Percentiles rank a stretch among this genome's conserved stretches.
Evolutionary conservation across 257 asterid genomes (phyloP).

Genomic region (Penstemon newberryi): DNA sequence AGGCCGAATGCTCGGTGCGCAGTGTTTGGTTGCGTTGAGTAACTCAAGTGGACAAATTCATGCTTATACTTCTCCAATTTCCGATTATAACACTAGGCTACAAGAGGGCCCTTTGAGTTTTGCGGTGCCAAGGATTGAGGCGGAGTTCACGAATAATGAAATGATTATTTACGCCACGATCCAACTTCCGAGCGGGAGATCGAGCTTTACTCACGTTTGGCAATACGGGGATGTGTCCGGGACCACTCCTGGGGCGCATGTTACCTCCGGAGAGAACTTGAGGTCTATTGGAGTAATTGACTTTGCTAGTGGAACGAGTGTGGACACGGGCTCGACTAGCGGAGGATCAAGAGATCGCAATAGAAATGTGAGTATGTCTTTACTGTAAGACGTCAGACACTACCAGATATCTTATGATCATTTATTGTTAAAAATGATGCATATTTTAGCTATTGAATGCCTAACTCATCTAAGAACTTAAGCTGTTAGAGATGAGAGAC

Average conservation of each 20-base stretch:
- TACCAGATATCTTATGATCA: too few species aligned
- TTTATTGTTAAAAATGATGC: too few species aligned
- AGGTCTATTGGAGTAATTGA: constrained; percentile 47
- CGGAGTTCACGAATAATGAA: constrained; percentile 37
- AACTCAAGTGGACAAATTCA: constrained; percentile 32
- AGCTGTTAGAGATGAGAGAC: too few species aligned
- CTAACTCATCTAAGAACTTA: too few species aligned
- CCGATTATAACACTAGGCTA: background rate
- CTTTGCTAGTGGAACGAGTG: constrained; percentile 47
- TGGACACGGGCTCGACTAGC: constrained; percentile 21
- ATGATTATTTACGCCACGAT: constrained; percentile 65
- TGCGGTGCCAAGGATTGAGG: constrained; percentile 41
- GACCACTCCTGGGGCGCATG: constrained; percentile 27
- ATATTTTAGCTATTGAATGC: too few species aligned
- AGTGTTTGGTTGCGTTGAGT: constrained; percentile 55
- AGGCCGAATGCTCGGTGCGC: constrained; percentile 51
- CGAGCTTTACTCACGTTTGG: constrained; percentile 70
- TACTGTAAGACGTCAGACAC: too few species aligned
- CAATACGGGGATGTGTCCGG: constrained; percentile 58
- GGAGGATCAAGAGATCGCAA: constrained; percentile 38
- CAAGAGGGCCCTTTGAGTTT: constrained; percentile 52
- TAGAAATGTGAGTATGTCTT: constrained; percentile 47
- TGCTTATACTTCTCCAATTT: constrained; percentile 56
- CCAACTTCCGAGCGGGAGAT: constrained; percentile 47
- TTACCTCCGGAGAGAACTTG: constrained; percentile 9